Conservation (phyloP, 805 yeast genomes). For the Saccharomycopsis vini region DNA sequence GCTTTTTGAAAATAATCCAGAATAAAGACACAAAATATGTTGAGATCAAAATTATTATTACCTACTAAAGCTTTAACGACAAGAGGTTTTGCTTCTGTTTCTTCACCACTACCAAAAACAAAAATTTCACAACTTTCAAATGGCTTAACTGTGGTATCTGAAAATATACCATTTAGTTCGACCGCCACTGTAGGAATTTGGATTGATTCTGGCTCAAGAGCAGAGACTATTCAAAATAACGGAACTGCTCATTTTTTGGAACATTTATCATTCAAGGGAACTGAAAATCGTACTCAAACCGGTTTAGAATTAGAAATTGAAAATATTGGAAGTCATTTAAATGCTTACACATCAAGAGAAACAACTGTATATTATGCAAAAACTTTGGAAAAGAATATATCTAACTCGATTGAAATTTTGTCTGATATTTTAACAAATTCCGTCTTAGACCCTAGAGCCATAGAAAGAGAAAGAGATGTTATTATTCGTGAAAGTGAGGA, state of each 20-base stretch:
- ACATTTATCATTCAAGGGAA: constrained; percentile 95
- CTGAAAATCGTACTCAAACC: constrained; percentile 68
- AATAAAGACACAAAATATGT: neutral
- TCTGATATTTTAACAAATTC: constrained; percentile 86
- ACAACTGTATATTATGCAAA: constrained; percentile 96
- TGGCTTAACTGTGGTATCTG: constrained; percentile 93
- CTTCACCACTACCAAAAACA: constrained; percentile 34
- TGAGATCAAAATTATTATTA: neutral
- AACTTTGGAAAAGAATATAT: constrained; percentile 70
- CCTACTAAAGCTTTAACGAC: neutral
- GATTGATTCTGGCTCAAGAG: constrained; percentile 98
- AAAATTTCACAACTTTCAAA: constrained; percentile 71
- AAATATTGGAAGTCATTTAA: constrained; percentile 91
- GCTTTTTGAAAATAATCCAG: neutral
- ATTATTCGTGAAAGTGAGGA: constrained; percentile 95
- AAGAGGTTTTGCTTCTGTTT: constrained; percentile 6
- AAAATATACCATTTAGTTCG: constrained; percentile 72
- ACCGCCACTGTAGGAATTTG: constrained; percentile 98
- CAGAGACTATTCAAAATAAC: constrained; percentile 72
- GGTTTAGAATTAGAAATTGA: constrained; percentile 88
- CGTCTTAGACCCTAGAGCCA: constrained; percentile 70
- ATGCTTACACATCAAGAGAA: constrained; percentile 98
- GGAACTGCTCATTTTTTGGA: constrained; percentile 98
- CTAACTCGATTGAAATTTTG: constrained; percentile 77
- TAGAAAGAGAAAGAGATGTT: constrained; percentile 94